Base-by-base conservation (phyloP, 768 basidiomycete species). In the Termitomyces sp. region DNA sequence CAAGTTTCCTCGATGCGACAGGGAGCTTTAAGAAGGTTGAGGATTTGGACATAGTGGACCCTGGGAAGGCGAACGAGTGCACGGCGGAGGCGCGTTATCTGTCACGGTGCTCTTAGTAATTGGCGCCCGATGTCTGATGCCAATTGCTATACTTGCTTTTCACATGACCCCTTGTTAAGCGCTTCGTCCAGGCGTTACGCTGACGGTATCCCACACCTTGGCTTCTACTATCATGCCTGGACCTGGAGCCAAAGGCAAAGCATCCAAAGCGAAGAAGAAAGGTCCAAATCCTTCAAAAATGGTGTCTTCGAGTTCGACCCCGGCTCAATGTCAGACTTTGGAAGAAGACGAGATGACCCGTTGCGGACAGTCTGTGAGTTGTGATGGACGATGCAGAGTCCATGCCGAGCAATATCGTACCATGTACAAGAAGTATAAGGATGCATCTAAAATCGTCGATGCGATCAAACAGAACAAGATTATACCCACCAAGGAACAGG, bases 21-120 rank as follows among this genome's bases (percentile, higher is more conserved):
- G 32, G 57, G 16, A 28, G 22, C 16, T 42, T 56, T 2, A 70
- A 71, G 42, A 69, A 52, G 64, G 73, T 94, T 24, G 80, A 75
- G 15, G 75, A 74, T 8, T 80, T 98, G 33, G 92, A 97, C 69
- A 71, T 98, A 6, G 86, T 89, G 2, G 77, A 86, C 52, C 85
- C 90, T 3, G 76, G 78, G 11, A 69, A 73, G 15, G 73, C 78
- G 13, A 68, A 73, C 18, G 83, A 84, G 20, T 84, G 85, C 62
- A 78, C 77, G 20, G 86, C 88, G 55, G 74, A 81, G 0, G 84
- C 84, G 0, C 72, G 9, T 70, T 97, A 15, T 67, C 71, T 13
- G n/a, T n/a, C n/a, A n/a, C n/a, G n/a, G n/a, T n/a, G n/a, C n/a
- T n/a, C n/a, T n/a, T n/a, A n/a, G n/a, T n/a, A 22, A 46, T 28